A percentile compares a stretch with the other conserved stretches of the same genome.
phyloP scores from a whole-genome alignment of 345 rosid genomes.

The Pistacia atlantica region DNA sequence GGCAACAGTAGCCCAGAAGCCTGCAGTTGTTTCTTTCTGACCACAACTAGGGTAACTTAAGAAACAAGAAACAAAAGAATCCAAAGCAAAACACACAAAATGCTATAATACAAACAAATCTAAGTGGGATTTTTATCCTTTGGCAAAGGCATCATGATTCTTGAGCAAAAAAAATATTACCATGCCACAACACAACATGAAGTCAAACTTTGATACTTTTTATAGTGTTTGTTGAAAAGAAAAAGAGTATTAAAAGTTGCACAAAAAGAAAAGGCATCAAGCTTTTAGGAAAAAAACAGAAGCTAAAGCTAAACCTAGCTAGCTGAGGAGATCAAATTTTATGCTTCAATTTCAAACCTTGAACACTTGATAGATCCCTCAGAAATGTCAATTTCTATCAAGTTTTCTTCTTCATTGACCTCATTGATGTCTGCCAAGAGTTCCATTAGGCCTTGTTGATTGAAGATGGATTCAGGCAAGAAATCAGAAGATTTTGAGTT shows the following conservation, averaged over 20 bases:
- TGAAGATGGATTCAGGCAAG: slow-evolving; percentile 34
- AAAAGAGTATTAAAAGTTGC: background rate
- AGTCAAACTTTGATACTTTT: slow-evolving; percentile 11
- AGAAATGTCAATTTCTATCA: slow-evolving; percentile 82
- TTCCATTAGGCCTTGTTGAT: slow-evolving; percentile 45
- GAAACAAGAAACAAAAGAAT: too few species aligned
- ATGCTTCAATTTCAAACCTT: slow-evolving; percentile 33
- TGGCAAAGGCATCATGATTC: background rate
- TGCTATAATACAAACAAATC: too few species aligned
- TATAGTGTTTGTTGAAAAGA: background rate
- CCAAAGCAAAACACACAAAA: too few species aligned
- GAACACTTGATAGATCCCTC: slow-evolving; percentile 67
- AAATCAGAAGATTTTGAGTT: background rate
- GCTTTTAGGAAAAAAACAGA: background rate
- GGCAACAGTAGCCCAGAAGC: too few species aligned
- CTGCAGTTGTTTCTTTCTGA: too few species aligned
- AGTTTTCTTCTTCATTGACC: slow-evolving; percentile 63
- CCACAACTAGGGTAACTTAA: too few species aligned
- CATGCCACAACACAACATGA: too few species aligned
- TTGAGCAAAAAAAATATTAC: too few species aligned
- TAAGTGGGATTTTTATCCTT: too few species aligned
- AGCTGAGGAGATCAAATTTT: background rate
- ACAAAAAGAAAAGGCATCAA: background rate
- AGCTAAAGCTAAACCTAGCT: slow-evolving; percentile 6
- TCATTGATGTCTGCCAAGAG: slow-evolving; percentile 49